These are phyloP conservation scores for Colletotrichum zoysiae DNA, from an alignment of 2,329 filamentous ascomycete genomes.

Conservation along the genomic window DNA sequence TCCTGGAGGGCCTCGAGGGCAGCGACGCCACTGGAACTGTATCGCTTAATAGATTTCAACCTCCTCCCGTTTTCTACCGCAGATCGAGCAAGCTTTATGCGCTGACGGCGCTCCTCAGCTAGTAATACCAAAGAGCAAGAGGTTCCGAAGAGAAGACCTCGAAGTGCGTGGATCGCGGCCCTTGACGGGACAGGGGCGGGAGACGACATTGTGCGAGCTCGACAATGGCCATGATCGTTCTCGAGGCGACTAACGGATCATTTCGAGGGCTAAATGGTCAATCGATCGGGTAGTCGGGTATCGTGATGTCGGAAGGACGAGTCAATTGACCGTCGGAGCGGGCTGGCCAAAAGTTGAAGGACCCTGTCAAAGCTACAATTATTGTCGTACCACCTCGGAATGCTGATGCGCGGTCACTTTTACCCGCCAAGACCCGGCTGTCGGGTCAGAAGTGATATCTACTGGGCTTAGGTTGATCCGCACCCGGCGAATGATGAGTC, in stretches of 20 bases:
- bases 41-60: conserved; percentile 56
- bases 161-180: conserved; percentile 67
- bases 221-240: conserved; percentile 40
- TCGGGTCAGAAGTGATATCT: conserved; percentile 3
- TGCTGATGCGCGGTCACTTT: conserved; percentile 3
- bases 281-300: neutral
- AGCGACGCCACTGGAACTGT: conserved; percentile 43
- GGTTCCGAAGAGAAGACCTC: conserved; percentile 67
- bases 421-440: neutral
- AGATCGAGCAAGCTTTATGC: conserved; percentile 63
- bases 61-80: conserved; percentile 67
- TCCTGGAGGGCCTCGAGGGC: conserved; percentile 45
- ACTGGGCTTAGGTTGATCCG: conserved; percentile 3
- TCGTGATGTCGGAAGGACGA: conserved; percentile 3
- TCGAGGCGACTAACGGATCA: conserved; percentile 23
- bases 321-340: conserved; percentile 5
- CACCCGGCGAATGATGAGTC: conserved; percentile 1
- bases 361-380: conserved; percentile 19
- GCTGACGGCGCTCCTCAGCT: conserved; percentile 68
- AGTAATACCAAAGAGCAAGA: conserved; percentile 68
- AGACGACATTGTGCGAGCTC: conserved; percentile 55
- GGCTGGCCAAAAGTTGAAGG: conserved; percentile 19
- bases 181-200: conserved; percentile 65
- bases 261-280: conserved; percentile 8
- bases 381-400: conserved; percentile 31